These are phyloP conservation scores for Globisporangium emineosum DNA, from an alignment of 352 stramenopile species.

Conservation along the genomic window DNA sequence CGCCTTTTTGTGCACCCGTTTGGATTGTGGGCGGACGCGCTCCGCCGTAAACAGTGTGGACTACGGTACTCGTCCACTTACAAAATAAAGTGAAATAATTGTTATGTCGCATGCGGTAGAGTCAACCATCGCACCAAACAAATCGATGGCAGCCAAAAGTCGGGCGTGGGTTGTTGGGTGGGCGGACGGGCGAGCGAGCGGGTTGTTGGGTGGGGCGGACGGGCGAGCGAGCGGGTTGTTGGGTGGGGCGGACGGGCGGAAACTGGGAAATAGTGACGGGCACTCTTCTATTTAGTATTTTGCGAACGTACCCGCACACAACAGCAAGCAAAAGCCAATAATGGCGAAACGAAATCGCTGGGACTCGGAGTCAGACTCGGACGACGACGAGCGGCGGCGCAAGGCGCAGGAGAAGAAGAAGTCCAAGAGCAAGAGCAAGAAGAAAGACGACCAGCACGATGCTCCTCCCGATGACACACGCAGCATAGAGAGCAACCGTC, in stretches of 20 bases:
- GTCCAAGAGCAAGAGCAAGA: neutral
- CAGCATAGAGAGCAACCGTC: neutral
- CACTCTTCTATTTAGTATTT: no score
- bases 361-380: constrained; percentile 48
- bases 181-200: no score
- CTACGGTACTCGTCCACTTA: constrained; percentile 6
- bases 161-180: neutral
- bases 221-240: no score
- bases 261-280: no score
- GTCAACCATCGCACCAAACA: neutral
- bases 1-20: neutral
- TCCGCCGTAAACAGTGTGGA: neutral
- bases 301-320: no score
- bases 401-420: constrained; percentile 11
- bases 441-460: neutral
- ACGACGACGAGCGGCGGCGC: constrained; percentile 3
- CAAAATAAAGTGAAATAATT: constrained; percentile 12
- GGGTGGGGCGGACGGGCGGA: no score
- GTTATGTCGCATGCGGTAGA: constrained; percentile 9
- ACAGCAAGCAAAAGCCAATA: neutral
- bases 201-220: no score
- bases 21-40: no score
- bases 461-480: neutral
- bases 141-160: neutral
- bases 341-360: constrained; percentile 60